Evolutionary conservation across 2,329 filamentous ascomycete genomes (phyloP), one percentile per base, ranked within the genome.

Genomic region (Trichoderma sp.): DNA sequence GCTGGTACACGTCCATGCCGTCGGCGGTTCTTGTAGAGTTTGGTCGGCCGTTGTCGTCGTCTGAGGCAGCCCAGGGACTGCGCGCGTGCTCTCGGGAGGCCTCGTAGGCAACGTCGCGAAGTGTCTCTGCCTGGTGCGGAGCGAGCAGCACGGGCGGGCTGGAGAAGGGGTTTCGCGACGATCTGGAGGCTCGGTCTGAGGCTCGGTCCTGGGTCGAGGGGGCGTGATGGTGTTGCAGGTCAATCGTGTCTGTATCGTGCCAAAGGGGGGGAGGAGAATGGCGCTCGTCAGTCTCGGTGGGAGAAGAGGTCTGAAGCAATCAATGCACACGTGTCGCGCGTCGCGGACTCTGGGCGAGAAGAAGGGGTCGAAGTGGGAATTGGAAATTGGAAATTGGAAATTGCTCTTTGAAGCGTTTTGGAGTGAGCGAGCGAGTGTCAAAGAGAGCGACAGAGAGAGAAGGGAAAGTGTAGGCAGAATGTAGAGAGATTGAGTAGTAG

Each of bases 191-290:
- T 56, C 68, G 67, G 55, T 65, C 67, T 51, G 71, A 72, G 63
- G 84, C 81, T 77, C 96, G 93, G 75, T 93, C 90, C 80, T 96
- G 85, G 45, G 94, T 92, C 52, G 93, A 95, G 41, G 93, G 92
- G 66, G 90, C 83, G 73, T 89, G 82, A 74, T 88, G 90, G 78
- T 92, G 87, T 84, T 98, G 95, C 60, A 98, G 88, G 80, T 98
- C 95, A 79, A 97, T 90, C 68, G 94, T 96, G 81, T 98, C 94
- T 96, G 65, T 52, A 24, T 41, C 30, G 55, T 44, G 54, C 19
- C 61, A 39, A 59, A 55, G 55, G 56, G 30, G 30, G 39, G 67
- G 28, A 34, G 62, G 34, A 19, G 50, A 6, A 52, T 17, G 51
- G 62, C 34, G 34, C 59, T 47, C 17, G 68, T 73, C 61, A 73